Conservation (phyloP, 1,139 yeast genomes). For the Yamadazyma blattariae region DNA sequence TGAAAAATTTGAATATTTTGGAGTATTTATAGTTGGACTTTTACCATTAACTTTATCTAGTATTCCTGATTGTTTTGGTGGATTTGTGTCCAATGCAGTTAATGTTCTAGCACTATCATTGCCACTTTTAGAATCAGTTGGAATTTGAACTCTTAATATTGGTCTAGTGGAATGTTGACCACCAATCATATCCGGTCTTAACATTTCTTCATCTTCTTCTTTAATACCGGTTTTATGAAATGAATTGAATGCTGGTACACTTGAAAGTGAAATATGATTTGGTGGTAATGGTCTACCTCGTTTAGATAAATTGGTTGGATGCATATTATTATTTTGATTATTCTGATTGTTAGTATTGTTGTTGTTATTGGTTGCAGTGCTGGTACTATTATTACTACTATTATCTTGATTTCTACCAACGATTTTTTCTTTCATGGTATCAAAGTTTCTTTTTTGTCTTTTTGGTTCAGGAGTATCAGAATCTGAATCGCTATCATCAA, state of each 20-base stretch:
- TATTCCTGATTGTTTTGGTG: constrained; percentile 3
- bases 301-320: not conserved
- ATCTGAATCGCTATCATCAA: constrained; percentile 13
- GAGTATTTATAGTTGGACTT: constrained; percentile 18
- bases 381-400: not conserved
- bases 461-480: constrained; percentile 16
- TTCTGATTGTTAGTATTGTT: not conserved
- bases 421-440: constrained; percentile 3
- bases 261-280: constrained; percentile 25
- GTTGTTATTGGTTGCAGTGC: not conserved
- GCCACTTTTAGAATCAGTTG: constrained; percentile 34
- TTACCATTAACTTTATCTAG: constrained; percentile 3
- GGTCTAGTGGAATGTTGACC: constrained; percentile 32
- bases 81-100: constrained; percentile 16
- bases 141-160: constrained; percentile 50
- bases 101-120: constrained; percentile 17
- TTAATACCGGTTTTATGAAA: constrained; percentile 13
- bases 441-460: constrained; percentile 8
- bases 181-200: constrained; percentile 8
- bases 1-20: constrained; percentile 25
- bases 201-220: constrained; percentile 14
- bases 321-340: not conserved
- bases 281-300: constrained; percentile 19
- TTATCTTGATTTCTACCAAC: too few species aligned
- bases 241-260: constrained; percentile 28